Evolutionary conservation across 176 grass and related monocot species (phyloP).

Genomic region (Raddia guianensis): DNA sequence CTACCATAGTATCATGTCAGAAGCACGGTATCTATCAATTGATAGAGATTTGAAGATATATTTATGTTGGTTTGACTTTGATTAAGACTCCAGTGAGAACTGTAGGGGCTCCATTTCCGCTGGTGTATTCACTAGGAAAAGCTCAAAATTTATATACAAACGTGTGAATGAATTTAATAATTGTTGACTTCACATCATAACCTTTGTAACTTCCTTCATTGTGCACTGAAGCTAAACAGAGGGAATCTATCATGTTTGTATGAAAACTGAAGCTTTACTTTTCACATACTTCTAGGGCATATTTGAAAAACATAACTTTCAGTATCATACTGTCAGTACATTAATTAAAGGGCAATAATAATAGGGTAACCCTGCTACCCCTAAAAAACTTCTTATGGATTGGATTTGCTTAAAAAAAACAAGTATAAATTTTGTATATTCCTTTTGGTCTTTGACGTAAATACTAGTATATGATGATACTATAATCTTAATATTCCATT

Average conservation of each 20-base stretch:
- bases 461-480: background rate
- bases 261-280: background rate
- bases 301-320: background rate
- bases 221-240: background rate
- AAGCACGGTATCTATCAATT: background rate
- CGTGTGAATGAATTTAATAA: background rate
- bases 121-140: slow-evolving; percentile 12
- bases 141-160: background rate
- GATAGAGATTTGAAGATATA: background rate
- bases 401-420: background rate
- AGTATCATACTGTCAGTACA: background rate
- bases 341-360: background rate
- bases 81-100: background rate
- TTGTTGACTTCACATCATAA: slow-evolving; percentile 2
- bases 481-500: background rate
- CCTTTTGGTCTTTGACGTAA: background rate
- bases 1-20: slow-evolving; percentile 16
- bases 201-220: background rate
- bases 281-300: background rate
- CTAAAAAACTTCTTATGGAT: background rate
- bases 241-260: background rate
- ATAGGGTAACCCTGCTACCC: background rate
- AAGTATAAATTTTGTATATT: background rate
- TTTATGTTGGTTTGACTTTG: slow-evolving; percentile 8
- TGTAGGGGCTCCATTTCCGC: background rate